A percentile compares a stretch with the other conserved stretches of the same genome.
phyloP scores from a whole-genome alignment of 2,329 filamentous ascomycete species.

The Alternaria tenuissima region DNA sequence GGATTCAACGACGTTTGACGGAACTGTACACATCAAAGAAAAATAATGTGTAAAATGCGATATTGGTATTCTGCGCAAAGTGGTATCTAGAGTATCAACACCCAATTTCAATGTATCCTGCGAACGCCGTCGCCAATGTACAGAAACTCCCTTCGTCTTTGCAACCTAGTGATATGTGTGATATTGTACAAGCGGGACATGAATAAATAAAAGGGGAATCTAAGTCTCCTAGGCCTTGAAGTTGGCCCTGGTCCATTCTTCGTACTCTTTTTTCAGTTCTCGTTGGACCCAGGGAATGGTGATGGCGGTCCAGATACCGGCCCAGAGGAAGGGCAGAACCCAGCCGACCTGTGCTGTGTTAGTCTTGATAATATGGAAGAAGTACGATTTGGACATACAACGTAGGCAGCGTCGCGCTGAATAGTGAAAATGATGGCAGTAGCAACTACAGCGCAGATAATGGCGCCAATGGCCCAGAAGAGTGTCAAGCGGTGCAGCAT shows the following conservation, averaged over 20 bases:
- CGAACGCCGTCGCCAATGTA: conserved; percentile 17
- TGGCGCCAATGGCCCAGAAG: conserved; percentile 61
- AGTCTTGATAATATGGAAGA: conserved; percentile 1
- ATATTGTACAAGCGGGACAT: conserved; percentile 3
- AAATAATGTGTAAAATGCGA: not conserved
- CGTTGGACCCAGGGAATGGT: conserved; percentile 57
- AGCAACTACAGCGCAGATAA: conserved; percentile 51
- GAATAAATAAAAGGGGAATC: not conserved
- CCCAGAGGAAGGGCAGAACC: conserved; percentile 60
- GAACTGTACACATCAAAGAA: not conserved
- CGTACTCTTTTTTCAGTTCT: conserved; percentile 46
- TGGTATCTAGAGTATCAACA: conserved; percentile 18
- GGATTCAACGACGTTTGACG: not conserved
- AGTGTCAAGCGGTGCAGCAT: conserved; percentile 62
- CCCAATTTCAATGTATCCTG: not conserved
- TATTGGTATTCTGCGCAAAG: conserved; percentile 10
- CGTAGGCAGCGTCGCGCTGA: conserved; percentile 57
- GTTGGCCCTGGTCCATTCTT: conserved; percentile 46
- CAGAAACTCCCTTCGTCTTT: conserved; percentile 6
- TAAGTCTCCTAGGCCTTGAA: conserved; percentile 45
- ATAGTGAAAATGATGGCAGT: conserved; percentile 60
- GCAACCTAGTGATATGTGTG: conserved; percentile 6
- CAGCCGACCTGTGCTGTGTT: conserved; percentile 53
- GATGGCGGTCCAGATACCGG: conserved; percentile 56
- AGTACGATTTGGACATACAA: conserved; percentile 45